These are phyloP conservation scores for Tetraselmis chui DNA, from an alignment of 139 green algal genomes.

Conservation along the genomic window DNA sequence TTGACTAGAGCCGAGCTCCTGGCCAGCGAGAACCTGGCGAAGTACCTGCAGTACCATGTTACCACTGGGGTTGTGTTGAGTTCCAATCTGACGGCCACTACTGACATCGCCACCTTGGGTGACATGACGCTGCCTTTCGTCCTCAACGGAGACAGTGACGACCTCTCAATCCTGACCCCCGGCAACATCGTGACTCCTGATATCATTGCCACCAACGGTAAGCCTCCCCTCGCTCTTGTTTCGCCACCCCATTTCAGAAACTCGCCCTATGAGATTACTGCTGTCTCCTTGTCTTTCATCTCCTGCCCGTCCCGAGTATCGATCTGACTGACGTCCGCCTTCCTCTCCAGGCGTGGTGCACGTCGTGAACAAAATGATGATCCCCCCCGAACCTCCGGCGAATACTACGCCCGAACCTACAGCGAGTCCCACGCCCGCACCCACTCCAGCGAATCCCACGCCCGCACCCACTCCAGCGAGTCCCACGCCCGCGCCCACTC, in stretches of 20 bases:
- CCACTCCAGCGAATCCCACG: no score
- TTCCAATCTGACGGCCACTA: background rate
- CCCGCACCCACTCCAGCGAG: no score
- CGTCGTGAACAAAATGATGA: background rate
- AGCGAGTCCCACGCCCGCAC: no score
- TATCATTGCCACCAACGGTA: background rate
- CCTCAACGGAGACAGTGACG: background rate
- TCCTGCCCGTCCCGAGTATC: no score
- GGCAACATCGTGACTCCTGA: background rate
- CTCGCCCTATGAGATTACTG: background rate
- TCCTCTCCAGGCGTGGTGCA: background rate
- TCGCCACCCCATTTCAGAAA: background rate
- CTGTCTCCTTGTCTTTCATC: background rate
- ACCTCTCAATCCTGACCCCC: background rate
- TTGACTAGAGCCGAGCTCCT: conserved; percentile 2
- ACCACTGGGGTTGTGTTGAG: background rate
- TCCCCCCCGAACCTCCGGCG: no score
- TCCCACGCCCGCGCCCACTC: no score
- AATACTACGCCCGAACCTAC: no score
- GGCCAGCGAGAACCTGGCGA: conserved; percentile 36
- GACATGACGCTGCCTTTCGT: background rate
- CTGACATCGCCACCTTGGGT: no score
- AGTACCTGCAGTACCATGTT: background rate
- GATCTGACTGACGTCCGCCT: no score
- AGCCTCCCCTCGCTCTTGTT: background rate